These are phyloP conservation scores for Irpex lacteus DNA, from an alignment of 1,284 basidiomycete genomes.

Conservation along the genomic window DNA sequence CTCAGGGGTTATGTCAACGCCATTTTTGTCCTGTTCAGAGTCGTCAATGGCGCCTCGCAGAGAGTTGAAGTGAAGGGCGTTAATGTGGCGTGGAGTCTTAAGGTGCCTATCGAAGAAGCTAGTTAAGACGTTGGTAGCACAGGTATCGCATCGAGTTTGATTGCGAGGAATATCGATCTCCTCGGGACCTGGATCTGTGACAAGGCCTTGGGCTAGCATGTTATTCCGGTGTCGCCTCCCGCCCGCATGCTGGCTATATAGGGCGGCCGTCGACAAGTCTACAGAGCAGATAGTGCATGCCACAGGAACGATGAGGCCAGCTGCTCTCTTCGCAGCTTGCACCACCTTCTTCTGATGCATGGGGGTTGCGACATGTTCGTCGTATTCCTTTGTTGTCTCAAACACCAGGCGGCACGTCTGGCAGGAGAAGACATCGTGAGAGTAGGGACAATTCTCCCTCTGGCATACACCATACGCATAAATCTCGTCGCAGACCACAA, in stretches of 20 bases:
- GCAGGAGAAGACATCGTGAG: not conserved
- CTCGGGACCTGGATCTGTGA: slow-evolving; percentile 9
- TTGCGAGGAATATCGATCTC: not conserved
- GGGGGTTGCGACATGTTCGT: not conserved
- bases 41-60: slow-evolving; percentile 10
- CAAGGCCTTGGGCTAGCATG: no score
- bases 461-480: not conserved
- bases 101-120: slow-evolving; percentile 8
- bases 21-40: slow-evolving; percentile 16
- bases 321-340: not conserved
- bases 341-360: not conserved
- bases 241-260: no score
- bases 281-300: slow-evolving; percentile 8
- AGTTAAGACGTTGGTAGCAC: slow-evolving; percentile 11
- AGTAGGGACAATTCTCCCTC: not conserved
- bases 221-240: no score
- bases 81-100: not conserved
- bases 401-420: not conserved
- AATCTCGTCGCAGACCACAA: not conserved
- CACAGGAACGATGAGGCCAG: not conserved
- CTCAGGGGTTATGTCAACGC: slow-evolving; percentile 12
- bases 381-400: not conserved
- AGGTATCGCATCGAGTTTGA: slow-evolving; percentile 13
- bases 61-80: slow-evolving; percentile 9
- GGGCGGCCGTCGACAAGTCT: no score